Evolutionary conservation across 441 rosid species (phyloP).

Genomic region (Syzygium syzygioides): DNA sequence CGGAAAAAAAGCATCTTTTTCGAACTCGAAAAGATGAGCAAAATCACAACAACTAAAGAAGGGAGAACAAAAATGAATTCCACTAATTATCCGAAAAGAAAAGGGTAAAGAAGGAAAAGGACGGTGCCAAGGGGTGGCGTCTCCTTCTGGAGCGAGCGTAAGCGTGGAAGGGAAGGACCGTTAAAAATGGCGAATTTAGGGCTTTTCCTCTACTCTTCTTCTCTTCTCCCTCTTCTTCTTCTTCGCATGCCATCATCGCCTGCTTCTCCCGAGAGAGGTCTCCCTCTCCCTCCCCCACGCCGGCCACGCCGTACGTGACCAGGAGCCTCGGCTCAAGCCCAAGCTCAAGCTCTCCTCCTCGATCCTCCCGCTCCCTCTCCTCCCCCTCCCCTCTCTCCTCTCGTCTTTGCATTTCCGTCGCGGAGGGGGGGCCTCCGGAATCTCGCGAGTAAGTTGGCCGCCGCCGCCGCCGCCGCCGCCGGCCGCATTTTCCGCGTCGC

Average conservation of each 20-base stretch:
- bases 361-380: conserved; percentile 22
- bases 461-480: neutral
- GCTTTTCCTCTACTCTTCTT: neutral
- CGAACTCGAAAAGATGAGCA: neutral
- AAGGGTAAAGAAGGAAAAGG: neutral
- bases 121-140: neutral
- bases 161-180: neutral
- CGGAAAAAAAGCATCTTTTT: neutral
- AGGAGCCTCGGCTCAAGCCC: neutral
- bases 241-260: neutral
- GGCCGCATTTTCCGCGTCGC: neutral
- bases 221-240: too few species aligned
- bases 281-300: neutral
- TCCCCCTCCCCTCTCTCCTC: conserved; percentile 12
- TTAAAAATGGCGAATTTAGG: neutral
- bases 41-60: neutral
- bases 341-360: neutral
- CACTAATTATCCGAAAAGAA: neutral
- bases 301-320: neutral
- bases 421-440: too few species aligned
- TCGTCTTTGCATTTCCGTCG: conserved; percentile 15
- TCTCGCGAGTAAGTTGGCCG: neutral
- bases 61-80: too few species aligned
- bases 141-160: neutral
- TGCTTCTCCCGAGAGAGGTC: neutral